These are phyloP conservation scores for Leishmania braziliensis DNA, from an alignment of 208 protist species.

Conservation along the genomic window DNA sequence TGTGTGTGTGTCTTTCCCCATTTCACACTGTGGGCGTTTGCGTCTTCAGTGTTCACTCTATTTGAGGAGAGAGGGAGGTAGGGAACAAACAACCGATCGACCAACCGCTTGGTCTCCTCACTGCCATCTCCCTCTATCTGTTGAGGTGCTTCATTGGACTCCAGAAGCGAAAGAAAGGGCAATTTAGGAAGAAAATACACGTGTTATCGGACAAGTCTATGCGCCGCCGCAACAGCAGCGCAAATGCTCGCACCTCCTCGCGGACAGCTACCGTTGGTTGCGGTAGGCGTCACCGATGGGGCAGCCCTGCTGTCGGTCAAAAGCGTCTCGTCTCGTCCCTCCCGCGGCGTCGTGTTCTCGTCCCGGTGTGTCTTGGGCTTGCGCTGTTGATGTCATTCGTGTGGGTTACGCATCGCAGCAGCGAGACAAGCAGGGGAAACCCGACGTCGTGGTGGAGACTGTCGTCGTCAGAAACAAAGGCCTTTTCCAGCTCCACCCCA, in stretches of 20 bases:
- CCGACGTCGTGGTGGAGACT: conserved; percentile 6
- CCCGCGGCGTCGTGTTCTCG: conserved; percentile 3
- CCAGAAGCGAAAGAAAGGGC: background rate
- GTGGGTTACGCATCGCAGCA: conserved; percentile 12
- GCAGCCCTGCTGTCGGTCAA: background rate
- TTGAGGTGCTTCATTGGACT: background rate
- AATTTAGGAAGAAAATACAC: conserved; percentile 6
- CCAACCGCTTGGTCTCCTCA: background rate
- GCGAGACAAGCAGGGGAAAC: background rate
- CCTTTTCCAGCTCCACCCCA: conserved; percentile 13
- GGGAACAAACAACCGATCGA: background rate
- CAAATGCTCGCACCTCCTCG: background rate
- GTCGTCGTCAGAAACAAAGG: background rate
- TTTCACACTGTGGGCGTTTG: background rate
- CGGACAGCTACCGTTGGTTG: background rate
- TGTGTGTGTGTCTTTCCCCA: background rate
- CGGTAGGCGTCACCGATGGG: conserved; percentile 8
- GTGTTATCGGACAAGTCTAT: conserved; percentile 2
- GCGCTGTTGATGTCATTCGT: conserved; percentile 18
- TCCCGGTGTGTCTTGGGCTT: background rate
- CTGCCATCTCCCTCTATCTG: background rate
- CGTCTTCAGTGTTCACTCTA: background rate
- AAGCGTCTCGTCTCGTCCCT: background rate
- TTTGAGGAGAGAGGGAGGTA: background rate
- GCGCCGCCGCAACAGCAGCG: conserved; percentile 25